Percentiles rank a stretch among this genome's conserved stretches.
Evolutionary conservation across 2,329 filamentous ascomycete species (phyloP).

Genomic region (Cercospora beticola): DNA sequence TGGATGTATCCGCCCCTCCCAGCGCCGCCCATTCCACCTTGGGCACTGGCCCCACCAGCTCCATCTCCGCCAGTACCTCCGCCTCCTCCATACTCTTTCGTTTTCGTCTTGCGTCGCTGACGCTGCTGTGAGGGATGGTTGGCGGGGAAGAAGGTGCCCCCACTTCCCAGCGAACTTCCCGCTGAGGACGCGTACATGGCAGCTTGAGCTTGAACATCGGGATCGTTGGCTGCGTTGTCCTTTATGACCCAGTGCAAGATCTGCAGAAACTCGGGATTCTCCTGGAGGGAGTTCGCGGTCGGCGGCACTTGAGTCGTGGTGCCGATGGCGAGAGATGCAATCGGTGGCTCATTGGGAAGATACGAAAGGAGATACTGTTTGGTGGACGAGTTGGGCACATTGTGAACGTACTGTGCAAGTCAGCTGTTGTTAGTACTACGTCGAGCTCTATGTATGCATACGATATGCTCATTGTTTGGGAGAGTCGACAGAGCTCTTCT

Average conservation of each 20-base stretch:
- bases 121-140: slow-evolving; percentile 31
- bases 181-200: slow-evolving; percentile 60
- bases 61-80: slow-evolving; percentile 48
- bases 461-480: slow-evolving; percentile 45
- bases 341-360: slow-evolving; percentile 56
- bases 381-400: slow-evolving; percentile 40
- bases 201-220: slow-evolving; percentile 58
- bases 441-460: slow-evolving; percentile 28
- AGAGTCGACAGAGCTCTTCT: slow-evolving; percentile 42
- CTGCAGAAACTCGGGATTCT: slow-evolving; percentile 57
- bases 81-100: slow-evolving; percentile 37
- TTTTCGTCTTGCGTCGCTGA: slow-evolving; percentile 23
- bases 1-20: slow-evolving; percentile 63
- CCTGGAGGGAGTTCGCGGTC: slow-evolving; percentile 55
- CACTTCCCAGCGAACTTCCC: slow-evolving; percentile 54
- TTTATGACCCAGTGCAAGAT: slow-evolving; percentile 58
- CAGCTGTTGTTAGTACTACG: background rate
- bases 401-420: slow-evolving; percentile 47
- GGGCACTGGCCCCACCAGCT: slow-evolving; percentile 57
- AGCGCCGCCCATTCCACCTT: slow-evolving; percentile 58
- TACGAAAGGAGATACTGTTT: slow-evolving; percentile 55
- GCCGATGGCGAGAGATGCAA: slow-evolving; percentile 55
- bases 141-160: slow-evolving; percentile 49
- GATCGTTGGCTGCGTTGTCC: slow-evolving; percentile 56
- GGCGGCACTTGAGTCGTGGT: slow-evolving; percentile 56